These are phyloP conservation scores for Megacollybia platyphylla DNA, from an alignment of 1,284 basidiomycete genomes.

Conservation along the genomic window DNA sequence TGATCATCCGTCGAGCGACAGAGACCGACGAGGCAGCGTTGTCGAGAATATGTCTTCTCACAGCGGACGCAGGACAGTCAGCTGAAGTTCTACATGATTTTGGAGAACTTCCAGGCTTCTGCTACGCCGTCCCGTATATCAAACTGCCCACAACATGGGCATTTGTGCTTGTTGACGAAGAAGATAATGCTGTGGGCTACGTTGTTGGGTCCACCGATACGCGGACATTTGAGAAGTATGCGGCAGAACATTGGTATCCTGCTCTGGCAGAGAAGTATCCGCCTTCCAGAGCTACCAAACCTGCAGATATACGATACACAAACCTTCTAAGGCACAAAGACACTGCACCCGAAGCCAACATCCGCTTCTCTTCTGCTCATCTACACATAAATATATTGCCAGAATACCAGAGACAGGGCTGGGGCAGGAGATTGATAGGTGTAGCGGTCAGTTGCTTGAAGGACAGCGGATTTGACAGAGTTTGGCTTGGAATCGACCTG, in stretches of 20 bases:
- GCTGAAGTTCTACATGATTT: conserved; percentile 48
- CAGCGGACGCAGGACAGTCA: conserved; percentile 55
- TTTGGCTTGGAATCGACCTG: conserved; percentile 53
- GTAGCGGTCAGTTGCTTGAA: conserved; percentile 36
- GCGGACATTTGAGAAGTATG: conserved; percentile 37
- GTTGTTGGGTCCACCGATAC: conserved; percentile 49
- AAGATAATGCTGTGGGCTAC: conserved; percentile 44
- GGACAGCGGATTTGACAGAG: conserved; percentile 24
- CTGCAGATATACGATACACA: conserved; percentile 37
- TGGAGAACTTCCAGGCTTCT: conserved; percentile 51
- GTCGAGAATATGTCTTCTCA: conserved; percentile 61
- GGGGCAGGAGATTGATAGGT: conserved; percentile 45
- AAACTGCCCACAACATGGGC: conserved; percentile 54
- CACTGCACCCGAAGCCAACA: conserved; percentile 28
- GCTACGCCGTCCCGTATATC: conserved; percentile 64
- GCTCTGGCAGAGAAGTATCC: conserved; percentile 39
- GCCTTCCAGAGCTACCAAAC: conserved; percentile 20
- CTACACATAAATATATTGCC: conserved; percentile 57
- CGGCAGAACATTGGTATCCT: conserved; percentile 46
- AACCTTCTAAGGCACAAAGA: conserved; percentile 35
- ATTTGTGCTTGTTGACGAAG: conserved; percentile 53
- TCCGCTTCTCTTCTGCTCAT: conserved; percentile 49
- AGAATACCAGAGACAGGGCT: conserved; percentile 45
- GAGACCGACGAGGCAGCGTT: conserved; percentile 40
- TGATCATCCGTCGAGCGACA: conserved; percentile 40